Percentiles rank a stretch among this genome's conserved stretches.
Evolutionary conservation across 805 yeast genomes (phyloP).

Genomic region (Candida schatavii): DNA sequence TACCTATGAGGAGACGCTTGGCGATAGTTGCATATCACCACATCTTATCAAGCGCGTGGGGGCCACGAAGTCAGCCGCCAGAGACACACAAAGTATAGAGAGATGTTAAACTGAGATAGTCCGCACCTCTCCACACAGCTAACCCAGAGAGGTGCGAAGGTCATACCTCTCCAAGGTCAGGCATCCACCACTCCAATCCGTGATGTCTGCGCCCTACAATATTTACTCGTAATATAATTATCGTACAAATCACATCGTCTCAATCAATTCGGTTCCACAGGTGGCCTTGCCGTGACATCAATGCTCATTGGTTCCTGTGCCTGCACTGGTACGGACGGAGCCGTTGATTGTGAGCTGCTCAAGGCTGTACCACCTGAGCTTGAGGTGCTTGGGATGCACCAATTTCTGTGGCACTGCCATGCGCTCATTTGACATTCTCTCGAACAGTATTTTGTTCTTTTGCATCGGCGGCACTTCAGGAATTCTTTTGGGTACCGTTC

Average conservation of each 20-base stretch:
- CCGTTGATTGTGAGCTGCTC: constrained; percentile 1
- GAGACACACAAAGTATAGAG: too few species aligned
- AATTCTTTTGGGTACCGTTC: constrained; percentile 86
- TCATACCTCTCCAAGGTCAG: too few species aligned
- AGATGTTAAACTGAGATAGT: too few species aligned
- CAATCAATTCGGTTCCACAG: not conserved
- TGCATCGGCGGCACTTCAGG: constrained; percentile 92
- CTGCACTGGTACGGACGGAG: constrained; percentile 3
- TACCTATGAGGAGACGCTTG: too few species aligned
- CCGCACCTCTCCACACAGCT: too few species aligned
- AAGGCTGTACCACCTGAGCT: constrained; percentile 12
- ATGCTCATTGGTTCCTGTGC: constrained; percentile 4
- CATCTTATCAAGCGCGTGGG: too few species aligned
- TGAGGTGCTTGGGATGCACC: constrained; percentile 68
- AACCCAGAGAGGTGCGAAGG: too few species aligned
- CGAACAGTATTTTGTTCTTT: constrained; percentile 92
- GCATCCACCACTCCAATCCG: too few species aligned
- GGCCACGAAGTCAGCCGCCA: too few species aligned
- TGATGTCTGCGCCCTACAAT: too few species aligned
- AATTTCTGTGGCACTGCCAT: constrained; percentile 89
- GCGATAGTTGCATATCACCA: too few species aligned
- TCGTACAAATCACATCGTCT: not conserved
- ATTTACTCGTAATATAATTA: not conserved
- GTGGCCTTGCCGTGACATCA: constrained; percentile 3
- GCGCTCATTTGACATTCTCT: constrained; percentile 88